Evolutionary conservation across 179 eudicot genomes (phyloP).

Genomic region (Spinacia oleracea): DNA sequence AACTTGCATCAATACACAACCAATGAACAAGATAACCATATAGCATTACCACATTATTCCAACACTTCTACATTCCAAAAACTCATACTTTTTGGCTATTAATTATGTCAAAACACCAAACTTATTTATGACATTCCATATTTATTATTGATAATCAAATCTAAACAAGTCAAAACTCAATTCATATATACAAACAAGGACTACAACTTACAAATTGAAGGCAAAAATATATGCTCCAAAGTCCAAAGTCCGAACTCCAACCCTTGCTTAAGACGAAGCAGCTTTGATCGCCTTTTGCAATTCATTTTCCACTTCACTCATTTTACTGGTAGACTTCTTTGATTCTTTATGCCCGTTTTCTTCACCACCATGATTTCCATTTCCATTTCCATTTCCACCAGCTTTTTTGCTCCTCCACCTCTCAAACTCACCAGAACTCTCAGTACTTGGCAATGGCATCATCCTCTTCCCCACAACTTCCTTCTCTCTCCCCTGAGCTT

Average conservation of each 20-base stretch:
- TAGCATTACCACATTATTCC: no score
- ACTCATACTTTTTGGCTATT: neutral
- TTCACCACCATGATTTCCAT: slow-evolving; percentile 31
- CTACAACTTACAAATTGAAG: slow-evolving; percentile 14
- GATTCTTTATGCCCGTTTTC: no score
- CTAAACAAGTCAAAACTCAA: slow-evolving; percentile 21
- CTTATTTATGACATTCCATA: slow-evolving; percentile 2
- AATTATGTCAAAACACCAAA: slow-evolving; percentile 11
- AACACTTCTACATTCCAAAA: neutral
- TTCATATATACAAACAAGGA: slow-evolving; percentile 31
- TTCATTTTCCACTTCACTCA: slow-evolving; percentile 70
- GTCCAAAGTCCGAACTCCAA: no score
- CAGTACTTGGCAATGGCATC: slow-evolving; percentile 29
- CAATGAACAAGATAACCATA: no score
- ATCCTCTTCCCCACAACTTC: slow-evolving; percentile 36
- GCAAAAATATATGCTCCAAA: slow-evolving; percentile 11
- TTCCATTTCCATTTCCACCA: slow-evolving; percentile 23
- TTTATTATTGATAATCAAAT: neutral
- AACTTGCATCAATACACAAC: no score
- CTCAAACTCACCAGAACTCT: slow-evolving; percentile 49
- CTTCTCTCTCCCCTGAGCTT: slow-evolving; percentile 28
- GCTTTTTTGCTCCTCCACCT: slow-evolving; percentile 69
- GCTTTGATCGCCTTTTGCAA: slow-evolving; percentile 78
- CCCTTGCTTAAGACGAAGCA: slow-evolving; percentile 52
- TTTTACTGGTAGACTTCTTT: slow-evolving; percentile 28